Evolutionary conservation across 768 basidiomycete genomes (phyloP), one percentile per base, ranked within the genome.

Genomic region (Trametes cingulata): DNA sequence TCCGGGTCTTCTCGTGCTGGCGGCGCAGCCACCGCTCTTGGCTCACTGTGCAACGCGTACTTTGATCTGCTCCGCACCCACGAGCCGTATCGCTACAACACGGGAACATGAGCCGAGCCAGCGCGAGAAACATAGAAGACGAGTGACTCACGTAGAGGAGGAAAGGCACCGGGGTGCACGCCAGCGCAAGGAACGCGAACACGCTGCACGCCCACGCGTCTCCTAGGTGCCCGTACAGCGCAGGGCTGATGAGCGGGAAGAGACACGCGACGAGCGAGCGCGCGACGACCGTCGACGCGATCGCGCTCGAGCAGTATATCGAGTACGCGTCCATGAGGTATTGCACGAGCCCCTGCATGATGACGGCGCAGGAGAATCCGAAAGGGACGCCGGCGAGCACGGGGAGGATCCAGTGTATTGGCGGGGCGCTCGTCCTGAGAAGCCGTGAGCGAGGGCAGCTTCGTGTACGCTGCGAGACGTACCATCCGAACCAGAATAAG

Each of bases 321-420:
- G 78, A 77, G 75, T 90, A 90, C 14, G 83, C 75, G 67, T 90
- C 88, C 81, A 91, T 85, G 57, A 90, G 77, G 74, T 90, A 90
- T 3, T 84, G 82, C 41, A 84, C 82, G 15, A 87, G 72, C 45
- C 81, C 80, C 64, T 85, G 81, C 74, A 89, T 76, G 58, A 90
- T 82, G 62, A 84, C 76, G 17, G 87, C 79, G 58, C 86, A 80
- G 15, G 85, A 84, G 17, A 75, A 69, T 24, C 89, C 90, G 70
- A 90, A 90, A 13, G 88, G 87, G 13, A 83, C 74, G 17, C 83
- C 85, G 17, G 83, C 84, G 39, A 89, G 71, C 70, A 90, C 83
- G 12, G 87, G 85, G 2, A 85, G 83, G 58, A 87, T 81, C 83
- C 84, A 89, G 67, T 83, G 88, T 0, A 86, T 72, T 1, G 74